Evolutionary conservation across 306 rosid species (phyloP).

Genomic region (Prunus mira): DNA sequence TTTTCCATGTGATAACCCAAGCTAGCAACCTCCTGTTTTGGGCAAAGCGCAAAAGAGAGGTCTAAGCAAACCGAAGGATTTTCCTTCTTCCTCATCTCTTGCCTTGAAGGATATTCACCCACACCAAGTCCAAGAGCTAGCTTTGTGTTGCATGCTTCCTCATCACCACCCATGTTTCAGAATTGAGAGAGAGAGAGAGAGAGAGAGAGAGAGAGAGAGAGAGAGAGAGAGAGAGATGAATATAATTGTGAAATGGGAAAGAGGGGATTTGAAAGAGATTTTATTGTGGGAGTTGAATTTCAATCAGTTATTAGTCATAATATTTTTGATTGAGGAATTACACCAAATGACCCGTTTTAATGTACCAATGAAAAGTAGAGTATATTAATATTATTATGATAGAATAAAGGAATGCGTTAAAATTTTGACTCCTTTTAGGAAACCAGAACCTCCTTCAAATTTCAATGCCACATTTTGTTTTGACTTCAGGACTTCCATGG

Average conservation of each 20-base stretch:
- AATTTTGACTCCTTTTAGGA: constrained; percentile 43
- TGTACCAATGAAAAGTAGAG: constrained; percentile 2
- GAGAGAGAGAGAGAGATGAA: constrained; percentile 4
- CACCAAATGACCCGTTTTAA: constrained; percentile 2
- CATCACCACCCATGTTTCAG: constrained; percentile 42
- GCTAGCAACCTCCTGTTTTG: constrained; percentile 28
- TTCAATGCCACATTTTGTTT: constrained; percentile 30
- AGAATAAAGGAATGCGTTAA: constrained; percentile 44
- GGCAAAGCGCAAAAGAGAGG: constrained; percentile 38
- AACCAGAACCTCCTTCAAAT: constrained; percentile 32
- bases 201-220: neutral
- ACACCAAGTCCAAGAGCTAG: constrained; percentile 58
- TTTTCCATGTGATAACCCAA: constrained; percentile 5
- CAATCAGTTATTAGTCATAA: constrained; percentile 18
- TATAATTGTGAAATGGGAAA: constrained; percentile 2
- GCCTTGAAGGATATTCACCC: constrained; percentile 32
- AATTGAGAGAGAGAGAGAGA: constrained; percentile 1
- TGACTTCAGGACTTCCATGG: constrained; percentile 22
- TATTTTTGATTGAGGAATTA: constrained; percentile 11
- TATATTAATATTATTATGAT: neutral
- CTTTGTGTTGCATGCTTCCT: constrained; percentile 31
- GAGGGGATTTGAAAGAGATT: constrained; percentile 7
- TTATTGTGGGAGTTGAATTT: constrained; percentile 5
- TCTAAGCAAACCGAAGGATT: constrained; percentile 26
- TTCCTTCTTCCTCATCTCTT: constrained; percentile 20